Evolutionary conservation across 768 basidiomycete species (phyloP).

Genomic region (Pulveroboletus frians): DNA sequence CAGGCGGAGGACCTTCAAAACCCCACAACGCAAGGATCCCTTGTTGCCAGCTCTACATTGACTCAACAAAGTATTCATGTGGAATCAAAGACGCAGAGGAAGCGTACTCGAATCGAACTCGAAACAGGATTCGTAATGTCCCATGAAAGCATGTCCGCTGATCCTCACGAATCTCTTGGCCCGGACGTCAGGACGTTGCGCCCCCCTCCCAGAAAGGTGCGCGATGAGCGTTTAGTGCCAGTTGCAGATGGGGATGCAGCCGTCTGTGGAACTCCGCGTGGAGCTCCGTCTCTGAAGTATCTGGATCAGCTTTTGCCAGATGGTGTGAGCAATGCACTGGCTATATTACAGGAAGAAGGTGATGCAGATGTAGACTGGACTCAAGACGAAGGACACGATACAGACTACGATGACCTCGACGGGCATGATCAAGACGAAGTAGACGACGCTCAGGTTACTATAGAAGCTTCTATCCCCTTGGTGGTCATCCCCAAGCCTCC

Average conservation of each 20-base stretch:
- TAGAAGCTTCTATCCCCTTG: neutral
- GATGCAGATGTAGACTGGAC: conserved; percentile 22
- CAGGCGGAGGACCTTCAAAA: neutral
- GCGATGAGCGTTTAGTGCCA: neutral
- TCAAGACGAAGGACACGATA: conserved; percentile 17
- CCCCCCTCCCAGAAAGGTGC: conserved; percentile 21
- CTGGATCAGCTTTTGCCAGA: conserved; percentile 19
- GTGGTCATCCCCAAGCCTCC: conserved; percentile 16
- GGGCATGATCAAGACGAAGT: conserved; percentile 8
- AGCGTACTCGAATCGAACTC: conserved; percentile 17
- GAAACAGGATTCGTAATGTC: conserved; percentile 9
- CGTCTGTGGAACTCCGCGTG: neutral
- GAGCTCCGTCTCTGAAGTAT: conserved; percentile 9
- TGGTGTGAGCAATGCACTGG: conserved; percentile 12
- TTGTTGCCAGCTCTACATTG: neutral
- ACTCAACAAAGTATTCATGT: neutral
- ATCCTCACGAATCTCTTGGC: conserved; percentile 11
- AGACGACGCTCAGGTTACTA: conserved; percentile 11
- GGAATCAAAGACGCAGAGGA: conserved; percentile 5
- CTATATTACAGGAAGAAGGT: conserved; percentile 2
- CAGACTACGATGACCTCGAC: conserved; percentile 6
- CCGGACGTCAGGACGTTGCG: conserved; percentile 15
- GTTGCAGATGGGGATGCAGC: neutral
- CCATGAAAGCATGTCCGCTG: neutral
- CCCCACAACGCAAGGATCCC: neutral